Evolutionary conservation across 2,329 filamentous ascomycete species (phyloP).

Genomic region (Venturia carpophila): DNA sequence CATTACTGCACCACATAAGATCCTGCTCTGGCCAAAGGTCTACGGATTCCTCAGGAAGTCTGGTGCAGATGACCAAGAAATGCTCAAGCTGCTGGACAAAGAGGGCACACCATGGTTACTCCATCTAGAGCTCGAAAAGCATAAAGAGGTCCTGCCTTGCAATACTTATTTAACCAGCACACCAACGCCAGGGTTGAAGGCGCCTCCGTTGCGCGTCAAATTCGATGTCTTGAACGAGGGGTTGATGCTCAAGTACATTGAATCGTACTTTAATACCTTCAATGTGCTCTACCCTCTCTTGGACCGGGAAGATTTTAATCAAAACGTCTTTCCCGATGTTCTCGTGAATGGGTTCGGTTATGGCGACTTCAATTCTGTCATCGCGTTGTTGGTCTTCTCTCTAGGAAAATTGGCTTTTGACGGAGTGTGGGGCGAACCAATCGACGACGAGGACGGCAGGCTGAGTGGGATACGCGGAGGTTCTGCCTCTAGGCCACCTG

Average conservation of each 20-base stretch:
- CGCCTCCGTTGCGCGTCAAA: constrained; percentile 19
- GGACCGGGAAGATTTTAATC: constrained; percentile 46
- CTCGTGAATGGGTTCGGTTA: constrained; percentile 44
- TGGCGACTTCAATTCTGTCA: constrained; percentile 41
- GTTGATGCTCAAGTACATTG: constrained; percentile 43
- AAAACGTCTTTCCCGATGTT: constrained; percentile 39
- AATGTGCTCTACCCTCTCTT: constrained; percentile 53
- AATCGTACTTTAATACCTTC: constrained; percentile 52
- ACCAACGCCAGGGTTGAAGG: constrained; percentile 6
- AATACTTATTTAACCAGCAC: constrained; percentile 22
- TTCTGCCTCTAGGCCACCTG: constrained; percentile 44
- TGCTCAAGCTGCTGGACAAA: constrained; percentile 29
- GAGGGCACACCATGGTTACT: constrained; percentile 35
- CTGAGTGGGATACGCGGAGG: constrained; percentile 49
- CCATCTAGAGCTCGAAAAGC: constrained; percentile 28
- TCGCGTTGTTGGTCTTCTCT: constrained; percentile 51
- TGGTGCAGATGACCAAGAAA: constrained; percentile 25
- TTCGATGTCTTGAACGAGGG: constrained; percentile 40
- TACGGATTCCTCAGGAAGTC: constrained; percentile 27
- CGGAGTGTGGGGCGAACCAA: constrained; percentile 40
- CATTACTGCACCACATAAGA: constrained; percentile 22
- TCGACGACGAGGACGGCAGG: constrained; percentile 35
- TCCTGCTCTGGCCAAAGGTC: constrained; percentile 22
- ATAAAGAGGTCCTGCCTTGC: constrained; percentile 25
- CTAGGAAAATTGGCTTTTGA: constrained; percentile 52